Evolutionary conservation across 1,284 basidiomycete species (phyloP), one percentile per base, ranked within the genome.

Genomic region (Amylostereum areolatum): DNA sequence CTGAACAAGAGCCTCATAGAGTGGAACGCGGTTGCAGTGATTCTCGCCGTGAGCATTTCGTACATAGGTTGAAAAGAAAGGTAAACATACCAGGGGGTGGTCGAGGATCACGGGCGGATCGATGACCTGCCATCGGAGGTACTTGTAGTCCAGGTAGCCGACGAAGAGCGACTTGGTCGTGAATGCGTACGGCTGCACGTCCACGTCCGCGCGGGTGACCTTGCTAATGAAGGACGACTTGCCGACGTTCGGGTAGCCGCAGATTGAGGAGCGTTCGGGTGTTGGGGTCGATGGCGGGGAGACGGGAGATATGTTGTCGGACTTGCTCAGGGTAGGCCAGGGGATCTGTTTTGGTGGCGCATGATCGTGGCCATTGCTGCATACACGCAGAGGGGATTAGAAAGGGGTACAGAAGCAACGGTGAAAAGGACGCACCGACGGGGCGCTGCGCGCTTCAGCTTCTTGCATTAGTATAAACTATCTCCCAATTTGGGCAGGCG

Each of bases 191-290:
- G 94, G 94, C 68, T 97, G 94, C 32, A 97, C 94, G 66, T 97
- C 93, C 59, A 97, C 94, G 63, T 97, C 94, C 52, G 94, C 94
- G 47, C 95, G 85, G 29, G 94, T 97, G 61, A 97, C 90, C 70
- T 97, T 97, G 82, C 97, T 97, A 62, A 97, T 92, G 71, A 97
- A 97, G 34, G 90, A 94, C n/a, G 91, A 94, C 72, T 97, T 97
- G 54, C 94, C 94, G 63, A 97, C 94, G 64, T 97, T 97, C 30
- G 94, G 94, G 72, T 97, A 97, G 44, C 95, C 94, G 62, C 94
- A 97, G 60, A 97, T n/a, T 89, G 55, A 97, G 79, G 48, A 97
- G 83, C 0, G 94, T 97, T 48, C 94, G 85, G 18, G 94, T 97
- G 67, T 92, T 96, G 33, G 94, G 94, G 65, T 94, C 92, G 69